Conservation (phyloP, 331 rosid species). For the Phaseolus coccineus region DNA sequence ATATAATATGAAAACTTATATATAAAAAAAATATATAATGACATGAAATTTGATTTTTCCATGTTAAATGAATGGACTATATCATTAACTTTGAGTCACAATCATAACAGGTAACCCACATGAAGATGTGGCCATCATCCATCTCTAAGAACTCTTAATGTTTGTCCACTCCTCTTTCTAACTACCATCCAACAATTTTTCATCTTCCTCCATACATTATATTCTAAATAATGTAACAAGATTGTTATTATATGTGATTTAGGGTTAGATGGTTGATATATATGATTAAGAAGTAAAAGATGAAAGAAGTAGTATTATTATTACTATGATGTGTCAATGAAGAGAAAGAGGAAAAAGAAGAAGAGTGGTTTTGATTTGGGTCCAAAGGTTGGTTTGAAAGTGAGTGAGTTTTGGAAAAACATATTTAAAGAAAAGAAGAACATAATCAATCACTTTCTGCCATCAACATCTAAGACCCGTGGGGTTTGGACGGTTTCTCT, state of each 20-base stretch:
- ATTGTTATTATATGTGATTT: neutral
- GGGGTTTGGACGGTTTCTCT: slow-evolving; percentile 57
- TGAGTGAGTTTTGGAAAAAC: slow-evolving; percentile 41
- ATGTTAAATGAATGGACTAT: slow-evolving; percentile 41
- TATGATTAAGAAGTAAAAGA: neutral
- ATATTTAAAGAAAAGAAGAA: slow-evolving; percentile 49
- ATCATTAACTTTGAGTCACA: slow-evolving; percentile 54
- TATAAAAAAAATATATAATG: neutral
- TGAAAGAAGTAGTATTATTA: neutral
- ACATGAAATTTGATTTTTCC: neutral
- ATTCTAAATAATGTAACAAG: neutral
- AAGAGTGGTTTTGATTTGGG: slow-evolving; percentile 44
- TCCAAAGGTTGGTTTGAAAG: slow-evolving; percentile 61
- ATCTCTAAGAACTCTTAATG: slow-evolving; percentile 23
- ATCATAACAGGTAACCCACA: slow-evolving; percentile 60
- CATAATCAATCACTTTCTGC: slow-evolving; percentile 58
- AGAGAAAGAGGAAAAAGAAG: slow-evolving; percentile 11
- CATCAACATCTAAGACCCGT: slow-evolving; percentile 64
- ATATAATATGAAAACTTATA: too few species aligned
- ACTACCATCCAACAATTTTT: slow-evolving; percentile 34
- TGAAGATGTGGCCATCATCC: slow-evolving; percentile 51
- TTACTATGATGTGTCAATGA: slow-evolving; percentile 53
- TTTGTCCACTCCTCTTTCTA: slow-evolving; percentile 42
- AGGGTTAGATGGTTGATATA: slow-evolving; percentile 8
- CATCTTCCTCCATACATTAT: neutral